Conservation (phyloP, 768 basidiomycete species). For the Galerina marginata region DNA sequence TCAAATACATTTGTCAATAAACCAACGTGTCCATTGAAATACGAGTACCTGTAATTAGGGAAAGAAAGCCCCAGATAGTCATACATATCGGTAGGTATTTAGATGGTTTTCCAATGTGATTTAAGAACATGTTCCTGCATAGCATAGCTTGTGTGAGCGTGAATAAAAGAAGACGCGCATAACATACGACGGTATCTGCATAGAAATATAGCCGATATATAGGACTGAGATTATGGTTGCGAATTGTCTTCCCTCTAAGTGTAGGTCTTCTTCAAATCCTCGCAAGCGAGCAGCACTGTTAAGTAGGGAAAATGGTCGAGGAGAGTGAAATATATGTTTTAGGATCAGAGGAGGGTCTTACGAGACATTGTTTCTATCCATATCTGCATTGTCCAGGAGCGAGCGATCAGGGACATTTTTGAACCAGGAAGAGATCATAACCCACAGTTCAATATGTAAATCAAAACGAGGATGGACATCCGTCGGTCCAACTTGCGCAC, state of each 20-base stretch:
- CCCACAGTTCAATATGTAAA: conserved; percentile 59
- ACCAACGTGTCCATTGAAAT: neutral
- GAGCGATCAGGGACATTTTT: neutral
- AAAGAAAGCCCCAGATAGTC: conserved; percentile 74
- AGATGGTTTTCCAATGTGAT: conserved; percentile 71
- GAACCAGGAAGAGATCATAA: conserved; percentile 1
- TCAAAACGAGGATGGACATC: conserved; percentile 59
- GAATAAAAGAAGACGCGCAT: neutral
- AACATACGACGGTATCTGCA: conserved; percentile 80
- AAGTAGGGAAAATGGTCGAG: neutral
- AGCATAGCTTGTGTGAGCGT: neutral
- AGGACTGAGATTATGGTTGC: conserved; percentile 70
- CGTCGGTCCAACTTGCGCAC: conserved; percentile 61
- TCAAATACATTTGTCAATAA: neutral
- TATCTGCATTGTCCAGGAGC: conserved; percentile 37
- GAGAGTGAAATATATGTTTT: neutral
- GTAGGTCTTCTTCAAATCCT: conserved; percentile 73
- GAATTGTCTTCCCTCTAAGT: conserved; percentile 63
- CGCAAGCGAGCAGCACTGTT: conserved; percentile 71
- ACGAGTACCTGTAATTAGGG: conserved; percentile 53
- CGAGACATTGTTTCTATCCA: conserved; percentile 81
- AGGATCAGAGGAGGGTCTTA: conserved; percentile 28
- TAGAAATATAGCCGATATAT: conserved; percentile 76
- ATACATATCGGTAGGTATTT: conserved; percentile 72
- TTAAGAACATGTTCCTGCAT: conserved; percentile 75